A percentile compares a stretch with the other conserved stretches of the same genome.
These are phyloP conservation scores for Ogataea kodamae DNA, from an alignment of 805 yeast species.

Conservation along the genomic window DNA sequence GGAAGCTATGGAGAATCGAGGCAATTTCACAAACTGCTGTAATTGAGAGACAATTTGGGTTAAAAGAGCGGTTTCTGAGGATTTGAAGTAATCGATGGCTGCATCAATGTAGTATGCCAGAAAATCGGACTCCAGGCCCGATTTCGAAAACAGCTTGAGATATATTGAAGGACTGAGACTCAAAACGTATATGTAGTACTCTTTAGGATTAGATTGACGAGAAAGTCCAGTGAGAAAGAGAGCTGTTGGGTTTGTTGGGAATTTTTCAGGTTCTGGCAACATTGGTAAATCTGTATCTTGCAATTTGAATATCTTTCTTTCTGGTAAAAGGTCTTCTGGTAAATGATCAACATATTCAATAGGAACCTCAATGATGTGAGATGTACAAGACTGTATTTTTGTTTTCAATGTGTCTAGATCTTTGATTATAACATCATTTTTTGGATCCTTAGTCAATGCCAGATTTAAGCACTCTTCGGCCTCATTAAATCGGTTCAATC, in stretches of 20 bases:
- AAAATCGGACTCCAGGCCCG: slow-evolving; percentile 50
- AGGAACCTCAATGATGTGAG: slow-evolving; percentile 4
- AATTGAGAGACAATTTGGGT: slow-evolving; percentile 25
- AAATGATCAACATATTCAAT: slow-evolving; percentile 7
- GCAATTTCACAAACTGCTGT: slow-evolving; percentile 31
- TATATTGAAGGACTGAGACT: slow-evolving; percentile 28
- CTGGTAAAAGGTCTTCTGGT: slow-evolving; percentile 6
- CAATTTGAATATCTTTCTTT: slow-evolving; percentile 17
- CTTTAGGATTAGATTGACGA: slow-evolving; percentile 24
- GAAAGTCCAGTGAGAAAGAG: slow-evolving; percentile 41
- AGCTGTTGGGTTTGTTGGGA: slow-evolving; percentile 42
- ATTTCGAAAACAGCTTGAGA: slow-evolving; percentile 33
- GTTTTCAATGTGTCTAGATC: slow-evolving; percentile 5
- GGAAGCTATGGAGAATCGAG: slow-evolving; percentile 36
- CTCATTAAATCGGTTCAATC: slow-evolving; percentile 29
- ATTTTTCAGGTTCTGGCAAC: slow-evolving; percentile 2
- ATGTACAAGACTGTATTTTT: neutral
- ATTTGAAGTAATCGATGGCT: slow-evolving; percentile 21
- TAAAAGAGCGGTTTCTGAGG: slow-evolving; percentile 18
- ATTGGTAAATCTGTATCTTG: slow-evolving; percentile 35
- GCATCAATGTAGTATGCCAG: slow-evolving; percentile 48
- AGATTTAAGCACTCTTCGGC: slow-evolving; percentile 30
- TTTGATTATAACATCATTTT: slow-evolving; percentile 7
- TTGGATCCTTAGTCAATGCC: slow-evolving; percentile 21
- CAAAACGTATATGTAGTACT: slow-evolving; percentile 38